A percentile compares a stretch with the other conserved stretches of the same genome.
Conservation (phyloP, 371 early-diverging fungal genomes). For the Actinomucor elegans region DNA sequence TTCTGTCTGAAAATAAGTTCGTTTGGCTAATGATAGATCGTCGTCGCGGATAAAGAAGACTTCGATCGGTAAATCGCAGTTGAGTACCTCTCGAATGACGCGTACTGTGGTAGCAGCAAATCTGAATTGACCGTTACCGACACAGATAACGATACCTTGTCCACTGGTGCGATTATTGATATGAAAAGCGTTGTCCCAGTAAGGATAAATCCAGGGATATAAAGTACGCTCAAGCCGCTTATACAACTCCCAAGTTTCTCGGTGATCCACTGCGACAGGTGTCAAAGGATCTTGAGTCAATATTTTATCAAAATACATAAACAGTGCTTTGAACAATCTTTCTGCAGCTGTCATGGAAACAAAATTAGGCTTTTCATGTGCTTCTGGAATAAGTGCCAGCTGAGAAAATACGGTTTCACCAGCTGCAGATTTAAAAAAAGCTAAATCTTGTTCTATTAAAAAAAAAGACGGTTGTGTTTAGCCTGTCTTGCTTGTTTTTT, state of each 20-base stretch:
- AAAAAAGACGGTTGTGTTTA: neutral
- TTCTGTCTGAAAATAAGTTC: constrained; percentile 35
- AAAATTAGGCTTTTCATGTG: constrained; percentile 32
- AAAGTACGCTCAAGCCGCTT: constrained; percentile 20
- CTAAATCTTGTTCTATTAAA: constrained; percentile 18
- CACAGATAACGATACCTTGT: constrained; percentile 54
- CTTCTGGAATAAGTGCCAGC: constrained; percentile 15
- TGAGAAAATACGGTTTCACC: constrained; percentile 26
- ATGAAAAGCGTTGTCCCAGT: constrained; percentile 30
- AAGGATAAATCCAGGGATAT: constrained; percentile 30
- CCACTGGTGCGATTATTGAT: constrained; percentile 23
- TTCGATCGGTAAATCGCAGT: constrained; percentile 67
- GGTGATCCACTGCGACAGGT: constrained; percentile 3
- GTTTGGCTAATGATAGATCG: constrained; percentile 45
- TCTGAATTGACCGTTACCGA: constrained; percentile 63
- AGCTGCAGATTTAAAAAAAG: constrained; percentile 18
- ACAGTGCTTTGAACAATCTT: constrained; percentile 37
- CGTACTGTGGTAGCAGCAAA: constrained; percentile 57
- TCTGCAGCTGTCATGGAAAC: constrained; percentile 28
- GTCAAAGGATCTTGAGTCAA: constrained; percentile 2
- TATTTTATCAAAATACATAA: constrained; percentile 32
- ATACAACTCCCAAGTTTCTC: constrained; percentile 15
- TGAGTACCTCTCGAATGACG: constrained; percentile 54
- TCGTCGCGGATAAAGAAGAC: constrained; percentile 58
- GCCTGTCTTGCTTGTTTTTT: neutral